Conservation (phyloP, 208 protist species). For the Trypanosoma lewisi region DNA sequence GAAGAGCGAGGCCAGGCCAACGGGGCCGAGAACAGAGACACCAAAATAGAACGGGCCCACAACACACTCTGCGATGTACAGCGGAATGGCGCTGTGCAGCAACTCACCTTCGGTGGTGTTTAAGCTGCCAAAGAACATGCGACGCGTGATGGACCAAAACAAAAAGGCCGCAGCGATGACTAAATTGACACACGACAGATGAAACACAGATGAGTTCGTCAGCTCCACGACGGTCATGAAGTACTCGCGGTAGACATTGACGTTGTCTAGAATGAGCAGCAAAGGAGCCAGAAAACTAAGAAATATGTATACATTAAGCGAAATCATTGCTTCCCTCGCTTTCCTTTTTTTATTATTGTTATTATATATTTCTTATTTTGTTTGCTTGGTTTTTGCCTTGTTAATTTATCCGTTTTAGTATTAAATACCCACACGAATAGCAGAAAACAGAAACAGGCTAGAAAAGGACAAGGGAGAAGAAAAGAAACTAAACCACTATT, state of each 20-base stretch:
- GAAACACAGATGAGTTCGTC: constrained; percentile 63
- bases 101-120: constrained; percentile 39
- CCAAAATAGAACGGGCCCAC: constrained; percentile 39
- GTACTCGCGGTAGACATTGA: constrained; percentile 57
- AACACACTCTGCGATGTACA: constrained; percentile 63
- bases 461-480: too few relatives aligned
- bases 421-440: too few relatives aligned
- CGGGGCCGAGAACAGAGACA: constrained; percentile 28
- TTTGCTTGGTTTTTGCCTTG: not conserved
- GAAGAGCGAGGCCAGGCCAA: constrained; percentile 32
- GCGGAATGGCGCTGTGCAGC: constrained; percentile 28
- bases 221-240: constrained; percentile 64
- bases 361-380: not conserved
- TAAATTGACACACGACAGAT: constrained; percentile 44
- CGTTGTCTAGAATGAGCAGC: constrained; percentile 56
- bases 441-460: too few relatives aligned
- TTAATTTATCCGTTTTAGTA: too few relatives aligned
- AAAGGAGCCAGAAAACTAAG: constrained; percentile 37
- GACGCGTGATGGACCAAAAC: constrained; percentile 38
- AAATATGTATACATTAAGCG: constrained; percentile 38
- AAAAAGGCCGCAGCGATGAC: constrained; percentile 32
- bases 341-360: not conserved
- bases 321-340: not conserved
- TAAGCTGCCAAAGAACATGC: constrained; percentile 70
- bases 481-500: too few relatives aligned